Evolutionary conservation across 2,329 filamentous ascomycete species (phyloP).

Genomic region (Piedraia hortae): DNA sequence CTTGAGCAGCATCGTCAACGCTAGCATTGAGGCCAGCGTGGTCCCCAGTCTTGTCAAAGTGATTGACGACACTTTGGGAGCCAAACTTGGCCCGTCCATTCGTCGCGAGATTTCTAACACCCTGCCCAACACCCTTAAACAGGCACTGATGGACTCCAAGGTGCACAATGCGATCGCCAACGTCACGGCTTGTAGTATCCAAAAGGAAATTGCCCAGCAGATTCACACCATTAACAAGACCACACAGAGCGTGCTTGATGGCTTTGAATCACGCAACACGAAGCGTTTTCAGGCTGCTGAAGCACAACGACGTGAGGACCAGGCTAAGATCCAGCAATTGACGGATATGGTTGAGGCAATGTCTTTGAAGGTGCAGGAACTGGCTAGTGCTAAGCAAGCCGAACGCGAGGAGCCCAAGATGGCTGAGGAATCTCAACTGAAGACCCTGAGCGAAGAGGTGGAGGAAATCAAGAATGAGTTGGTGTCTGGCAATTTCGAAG

Average conservation of each 20-base stretch:
- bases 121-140: constrained; percentile 38
- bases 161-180: constrained; percentile 47
- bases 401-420: constrained; percentile 15
- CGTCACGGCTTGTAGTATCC: constrained; percentile 37
- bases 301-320: constrained; percentile 24
- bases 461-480: constrained; percentile 35
- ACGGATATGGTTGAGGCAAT: constrained; percentile 36
- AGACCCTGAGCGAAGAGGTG: no score
- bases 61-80: constrained; percentile 38
- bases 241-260: constrained; percentile 37
- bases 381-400: constrained; percentile 35
- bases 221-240: constrained; percentile 23
- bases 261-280: constrained; percentile 34
- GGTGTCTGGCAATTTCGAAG: constrained; percentile 23
- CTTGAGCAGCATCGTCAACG: constrained; percentile 45
- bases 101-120: constrained; percentile 36
- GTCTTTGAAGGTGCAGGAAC: constrained; percentile 38
- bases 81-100: constrained; percentile 35
- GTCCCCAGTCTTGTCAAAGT: constrained; percentile 46
- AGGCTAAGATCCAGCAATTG: constrained; percentile 45
- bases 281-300: constrained; percentile 26
- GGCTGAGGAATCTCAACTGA: constrained; percentile 22
- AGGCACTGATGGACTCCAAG: constrained; percentile 45
- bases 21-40: constrained; percentile 47
- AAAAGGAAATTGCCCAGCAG: constrained; percentile 40